Percentiles rank a stretch among this genome's conserved stretches.
Conservation (phyloP, 148 eudicot species). For the Rhododendron ferrugineum region DNA sequence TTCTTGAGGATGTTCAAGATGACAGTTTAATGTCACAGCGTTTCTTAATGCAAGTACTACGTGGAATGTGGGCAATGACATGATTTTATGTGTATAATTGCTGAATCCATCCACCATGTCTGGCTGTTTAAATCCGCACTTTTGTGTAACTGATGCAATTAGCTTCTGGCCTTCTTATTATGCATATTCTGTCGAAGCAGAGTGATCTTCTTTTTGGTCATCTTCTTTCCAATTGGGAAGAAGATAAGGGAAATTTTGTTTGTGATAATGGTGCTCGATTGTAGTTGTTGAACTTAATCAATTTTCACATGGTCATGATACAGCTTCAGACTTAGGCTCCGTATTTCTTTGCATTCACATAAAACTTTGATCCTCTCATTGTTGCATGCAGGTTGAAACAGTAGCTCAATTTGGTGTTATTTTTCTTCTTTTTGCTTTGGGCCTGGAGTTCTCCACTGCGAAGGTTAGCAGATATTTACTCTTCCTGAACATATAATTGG, state of each 20-base stretch:
- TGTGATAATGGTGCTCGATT: background rate
- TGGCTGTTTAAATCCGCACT: background rate
- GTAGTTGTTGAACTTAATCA: background rate
- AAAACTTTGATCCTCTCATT: slow-evolving; percentile 2
- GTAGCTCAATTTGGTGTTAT: slow-evolving; percentile 99
- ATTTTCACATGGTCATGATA: background rate
- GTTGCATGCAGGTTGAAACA: slow-evolving; percentile 74
- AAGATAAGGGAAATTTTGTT: background rate
- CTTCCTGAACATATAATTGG: background rate
- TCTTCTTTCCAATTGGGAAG: background rate
- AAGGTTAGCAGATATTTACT: slow-evolving; percentile 45
- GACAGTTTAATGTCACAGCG: background rate
- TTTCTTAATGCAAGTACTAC: background rate
- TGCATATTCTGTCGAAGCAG: background rate
- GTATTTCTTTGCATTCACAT: background rate
- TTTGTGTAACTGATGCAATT: background rate
- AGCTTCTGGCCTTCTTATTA: background rate
- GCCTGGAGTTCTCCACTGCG: slow-evolving; percentile 84
- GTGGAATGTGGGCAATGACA: background rate
- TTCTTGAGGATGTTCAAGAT: background rate
- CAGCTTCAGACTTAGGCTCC: background rate
- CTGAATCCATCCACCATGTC: background rate
- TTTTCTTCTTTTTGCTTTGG: slow-evolving; percentile 95
- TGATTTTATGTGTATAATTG: background rate
- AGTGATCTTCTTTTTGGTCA: background rate